Evolutionary conservation across 2,329 filamentous ascomycete species (phyloP).

Genomic region (Alternaria longipes): DNA sequence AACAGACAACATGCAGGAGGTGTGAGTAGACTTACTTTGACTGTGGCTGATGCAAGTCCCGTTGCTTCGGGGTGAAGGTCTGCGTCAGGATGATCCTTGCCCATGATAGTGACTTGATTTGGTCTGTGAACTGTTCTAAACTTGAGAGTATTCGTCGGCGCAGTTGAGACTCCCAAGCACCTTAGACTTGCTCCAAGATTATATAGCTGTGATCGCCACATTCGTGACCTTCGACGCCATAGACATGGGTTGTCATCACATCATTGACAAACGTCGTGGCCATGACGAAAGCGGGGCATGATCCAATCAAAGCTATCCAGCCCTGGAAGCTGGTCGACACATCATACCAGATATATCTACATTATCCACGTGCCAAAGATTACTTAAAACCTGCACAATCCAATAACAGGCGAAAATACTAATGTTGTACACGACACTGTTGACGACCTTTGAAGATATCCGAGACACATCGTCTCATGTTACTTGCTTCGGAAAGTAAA

Average conservation of each 20-base stretch:
- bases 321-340: not conserved
- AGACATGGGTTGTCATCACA: conserved; percentile 14
- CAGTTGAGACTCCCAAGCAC: not conserved
- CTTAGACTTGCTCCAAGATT: not conserved
- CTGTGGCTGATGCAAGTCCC: conserved; percentile 41
- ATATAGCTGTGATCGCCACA: conserved; percentile 3
- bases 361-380: not conserved
- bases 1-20: not conserved
- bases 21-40: conserved; percentile 30
- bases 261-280: conserved; percentile 14
- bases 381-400: not conserved
- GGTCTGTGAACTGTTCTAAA: not conserved
- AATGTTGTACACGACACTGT: too few relatives aligned
- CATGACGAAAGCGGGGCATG: conserved; percentile 32
- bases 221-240: not conserved
- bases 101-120: conserved; percentile 29
- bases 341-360: not conserved
- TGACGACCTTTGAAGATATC: not conserved
- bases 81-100: conserved; percentile 48
- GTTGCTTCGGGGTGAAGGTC: conserved; percentile 49
- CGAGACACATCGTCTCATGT: not conserved
- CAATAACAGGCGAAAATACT: not conserved
- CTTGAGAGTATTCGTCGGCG: not conserved
- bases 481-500: not conserved
- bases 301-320: conserved; percentile 14